Percentiles rank a stretch among this genome's conserved stretches.
phyloP scores from a whole-genome alignment of 345 rosid species.

The Populus davidiana region DNA sequence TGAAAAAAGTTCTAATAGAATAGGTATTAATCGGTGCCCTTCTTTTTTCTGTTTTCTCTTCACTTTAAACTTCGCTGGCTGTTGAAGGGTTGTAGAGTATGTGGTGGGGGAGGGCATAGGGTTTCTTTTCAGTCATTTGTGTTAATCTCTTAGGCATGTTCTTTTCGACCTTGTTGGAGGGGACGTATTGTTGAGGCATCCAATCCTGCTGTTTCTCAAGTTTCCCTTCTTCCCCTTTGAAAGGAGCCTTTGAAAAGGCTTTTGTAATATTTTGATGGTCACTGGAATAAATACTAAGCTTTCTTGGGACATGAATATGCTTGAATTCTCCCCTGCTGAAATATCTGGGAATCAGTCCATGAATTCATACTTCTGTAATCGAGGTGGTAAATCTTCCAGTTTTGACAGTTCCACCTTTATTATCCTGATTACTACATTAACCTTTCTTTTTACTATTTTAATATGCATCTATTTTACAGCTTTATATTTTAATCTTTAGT shows the following conservation, averaged over 20 bases:
- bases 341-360: not conserved
- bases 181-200: conserved; percentile 19
- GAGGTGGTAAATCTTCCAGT: not conserved
- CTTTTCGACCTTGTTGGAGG: conserved; percentile 32
- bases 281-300: not conserved
- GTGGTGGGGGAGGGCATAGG: conserved; percentile 27
- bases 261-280: conserved; percentile 35
- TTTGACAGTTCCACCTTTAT: not conserved
- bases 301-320: not conserved
- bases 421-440: too few species aligned
- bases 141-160: conserved; percentile 31
- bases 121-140: conserved; percentile 8
- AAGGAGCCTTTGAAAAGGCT: conserved; percentile 8
- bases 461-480: too few species aligned
- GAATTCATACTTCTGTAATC: not conserved
- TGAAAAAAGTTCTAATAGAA: conserved; percentile 22
- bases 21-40: conserved; percentile 27
- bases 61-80: conserved; percentile 16
- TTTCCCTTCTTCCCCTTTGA: conserved; percentile 16
- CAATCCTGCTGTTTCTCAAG: conserved; percentile 6
- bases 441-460: too few species aligned
- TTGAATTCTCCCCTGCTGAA: not conserved
- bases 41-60: conserved; percentile 2
- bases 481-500: too few species aligned
- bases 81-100: conserved; percentile 37